Percentiles rank a stretch among this genome's conserved stretches.
phyloP scores from a whole-genome alignment of 345 rosid species.

The Murraya paniculata region DNA sequence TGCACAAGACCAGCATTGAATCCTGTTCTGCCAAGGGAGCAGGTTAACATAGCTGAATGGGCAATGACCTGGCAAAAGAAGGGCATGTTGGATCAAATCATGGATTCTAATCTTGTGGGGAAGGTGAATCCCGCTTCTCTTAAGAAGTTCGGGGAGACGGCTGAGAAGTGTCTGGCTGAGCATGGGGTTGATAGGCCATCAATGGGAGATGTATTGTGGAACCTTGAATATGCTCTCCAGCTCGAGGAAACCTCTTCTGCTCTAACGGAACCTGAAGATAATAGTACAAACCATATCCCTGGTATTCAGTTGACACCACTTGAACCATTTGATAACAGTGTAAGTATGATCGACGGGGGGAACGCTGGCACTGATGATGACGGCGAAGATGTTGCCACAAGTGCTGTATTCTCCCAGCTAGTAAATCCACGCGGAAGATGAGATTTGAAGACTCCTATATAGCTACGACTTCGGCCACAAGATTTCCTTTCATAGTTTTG shows the following conservation, averaged over 20 bases:
- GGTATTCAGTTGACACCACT: conserved; percentile 82
- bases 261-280: conserved; percentile 88
- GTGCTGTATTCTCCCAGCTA: conserved; percentile 96
- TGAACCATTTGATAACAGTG: conserved; percentile 87
- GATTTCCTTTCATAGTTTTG: conserved; percentile 12
- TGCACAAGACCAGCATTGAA: conserved; percentile 95
- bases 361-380: conserved; percentile 70
- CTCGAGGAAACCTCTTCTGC: conserved; percentile 90
- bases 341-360: conserved; percentile 61
- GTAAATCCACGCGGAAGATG: conserved; percentile 98
- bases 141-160: conserved; percentile 93
- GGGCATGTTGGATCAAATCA: conserved; percentile 92
- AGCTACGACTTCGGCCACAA: conserved; percentile 2
- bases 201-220: conserved; percentile 99
- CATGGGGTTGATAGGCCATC: conserved; percentile 92
- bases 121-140: conserved; percentile 89
- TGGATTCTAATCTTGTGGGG: conserved; percentile 80
- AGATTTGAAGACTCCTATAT: conserved; percentile 17
- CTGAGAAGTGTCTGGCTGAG: conserved; percentile 96
- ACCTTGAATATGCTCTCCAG: conserved; percentile 90
- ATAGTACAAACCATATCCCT: conserved; percentile 91
- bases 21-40: conserved; percentile 95
- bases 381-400: conserved; percentile 79
- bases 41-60: conserved; percentile 99
- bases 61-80: conserved; percentile 97